These are phyloP conservation scores for Colletotrichum acutatum DNA, from an alignment of 2,329 filamentous ascomycete genomes.

Conservation along the genomic window DNA sequence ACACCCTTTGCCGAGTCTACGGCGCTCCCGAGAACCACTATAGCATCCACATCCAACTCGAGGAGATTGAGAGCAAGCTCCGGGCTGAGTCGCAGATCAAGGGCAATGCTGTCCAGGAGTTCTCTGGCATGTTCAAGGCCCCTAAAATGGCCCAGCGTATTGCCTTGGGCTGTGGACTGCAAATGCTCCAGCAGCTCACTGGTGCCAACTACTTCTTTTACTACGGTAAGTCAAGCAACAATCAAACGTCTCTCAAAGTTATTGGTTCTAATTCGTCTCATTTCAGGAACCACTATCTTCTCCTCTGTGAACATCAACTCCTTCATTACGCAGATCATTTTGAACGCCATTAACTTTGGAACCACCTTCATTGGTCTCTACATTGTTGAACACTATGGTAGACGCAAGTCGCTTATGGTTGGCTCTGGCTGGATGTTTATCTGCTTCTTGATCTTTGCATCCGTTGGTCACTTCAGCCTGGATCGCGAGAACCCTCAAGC, in stretches of 20 bases:
- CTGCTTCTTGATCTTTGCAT: conserved; percentile 70
- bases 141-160: conserved; percentile 74
- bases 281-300: conserved; percentile 63
- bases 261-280: conserved; percentile 69
- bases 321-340: conserved; percentile 75
- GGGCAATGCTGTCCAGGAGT: conserved; percentile 55
- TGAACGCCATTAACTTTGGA: conserved; percentile 74
- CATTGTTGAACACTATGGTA: conserved; percentile 75
- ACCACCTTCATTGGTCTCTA: conserved; percentile 77
- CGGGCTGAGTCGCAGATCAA: conserved; percentile 56
- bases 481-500: conserved; percentile 46
- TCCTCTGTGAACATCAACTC: conserved; percentile 62
- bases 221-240: conserved; percentile 56
- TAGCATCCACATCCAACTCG: conserved; percentile 59
- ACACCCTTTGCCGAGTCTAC: conserved; percentile 60
- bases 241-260: too few relatives aligned
- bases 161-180: conserved; percentile 67
- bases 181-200: conserved; percentile 68
- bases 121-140: conserved; percentile 71
- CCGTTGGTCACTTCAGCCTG: conserved; percentile 61
- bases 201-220: conserved; percentile 76
- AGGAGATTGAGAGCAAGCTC: conserved; percentile 65
- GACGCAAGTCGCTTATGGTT: conserved; percentile 69
- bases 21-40: conserved; percentile 55
- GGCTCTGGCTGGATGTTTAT: conserved; percentile 71